Conservation (phyloP, 2,329 filamentous ascomycete genomes). For the Ascosphaera apis region DNA sequence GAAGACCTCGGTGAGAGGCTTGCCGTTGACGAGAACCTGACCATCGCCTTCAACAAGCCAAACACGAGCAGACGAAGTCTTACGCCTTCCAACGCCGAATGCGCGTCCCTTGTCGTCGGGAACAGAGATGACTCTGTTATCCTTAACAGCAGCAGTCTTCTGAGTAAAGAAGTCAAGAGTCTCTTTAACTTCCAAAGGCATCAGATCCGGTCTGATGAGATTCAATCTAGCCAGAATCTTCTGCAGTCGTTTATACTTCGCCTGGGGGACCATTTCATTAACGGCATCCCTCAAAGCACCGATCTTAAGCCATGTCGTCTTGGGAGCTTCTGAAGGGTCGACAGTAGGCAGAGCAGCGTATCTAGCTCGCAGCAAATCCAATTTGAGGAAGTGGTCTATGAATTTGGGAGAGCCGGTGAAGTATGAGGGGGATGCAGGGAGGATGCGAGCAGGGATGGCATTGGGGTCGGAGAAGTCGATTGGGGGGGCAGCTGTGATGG, state of each 20-base stretch:
- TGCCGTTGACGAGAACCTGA: constrained; percentile 75
- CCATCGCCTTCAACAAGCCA: constrained; percentile 85
- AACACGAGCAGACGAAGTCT: constrained; percentile 64
- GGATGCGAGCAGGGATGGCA: constrained; percentile 39
- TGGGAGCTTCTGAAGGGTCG: constrained; percentile 40
- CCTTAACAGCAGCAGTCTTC: constrained; percentile 33
- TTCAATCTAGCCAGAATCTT: constrained; percentile 58
- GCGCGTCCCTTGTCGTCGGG: constrained; percentile 61
- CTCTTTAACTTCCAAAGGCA: constrained; percentile 43
- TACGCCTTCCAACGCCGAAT: constrained; percentile 61
- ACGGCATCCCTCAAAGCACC: constrained; percentile 48
- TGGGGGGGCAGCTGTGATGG: constrained; percentile 10
- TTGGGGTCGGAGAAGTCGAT: constrained; percentile 12
- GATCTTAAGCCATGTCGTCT: constrained; percentile 59
- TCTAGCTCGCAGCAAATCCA: constrained; percentile 48
- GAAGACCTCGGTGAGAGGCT: constrained; percentile 60
- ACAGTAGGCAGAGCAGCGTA: constrained; percentile 52
- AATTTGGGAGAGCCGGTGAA: constrained; percentile 72
- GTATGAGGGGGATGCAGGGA: constrained; percentile 79
- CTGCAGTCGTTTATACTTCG: constrained; percentile 59
- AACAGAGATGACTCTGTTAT: constrained; percentile 14
- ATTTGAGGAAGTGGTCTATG: constrained; percentile 57
- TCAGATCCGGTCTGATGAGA: constrained; percentile 56
- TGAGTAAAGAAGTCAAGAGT: constrained; percentile 48
- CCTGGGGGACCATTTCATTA: constrained; percentile 49